Conservation (phyloP, 192 early-diverging fungal genomes). For the Chytriomyces hyalinus region DNA sequence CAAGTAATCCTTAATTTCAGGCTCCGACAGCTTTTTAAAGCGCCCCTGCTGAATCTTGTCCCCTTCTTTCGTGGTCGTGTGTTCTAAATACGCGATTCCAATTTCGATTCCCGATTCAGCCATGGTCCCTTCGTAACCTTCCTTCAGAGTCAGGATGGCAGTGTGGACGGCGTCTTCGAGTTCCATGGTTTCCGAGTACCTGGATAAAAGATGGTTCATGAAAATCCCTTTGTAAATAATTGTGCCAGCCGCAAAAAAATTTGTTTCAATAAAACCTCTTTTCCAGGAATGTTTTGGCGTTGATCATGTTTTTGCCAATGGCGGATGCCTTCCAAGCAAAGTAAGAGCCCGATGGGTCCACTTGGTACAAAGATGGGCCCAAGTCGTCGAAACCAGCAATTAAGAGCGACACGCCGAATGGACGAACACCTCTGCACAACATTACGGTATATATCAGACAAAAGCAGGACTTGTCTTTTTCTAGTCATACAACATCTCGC, state of each 20-base stretch:
- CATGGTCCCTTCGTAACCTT: slow-evolving; percentile 97
- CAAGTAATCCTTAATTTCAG: slow-evolving; percentile 21
- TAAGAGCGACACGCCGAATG: slow-evolving; percentile 98
- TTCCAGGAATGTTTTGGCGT: slow-evolving; percentile 99
- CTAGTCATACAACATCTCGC: slow-evolving; percentile 12
- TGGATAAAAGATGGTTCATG: slow-evolving; percentile 20
- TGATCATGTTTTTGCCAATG: slow-evolving; percentile 99
- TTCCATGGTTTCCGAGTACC: slow-evolving; percentile 90
- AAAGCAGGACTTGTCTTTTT: neutral
- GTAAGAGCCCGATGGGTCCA: slow-evolving; percentile 98
- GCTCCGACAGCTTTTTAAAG: slow-evolving; percentile 81
- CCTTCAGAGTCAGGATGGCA: slow-evolving; percentile 98
- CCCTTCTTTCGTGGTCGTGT: slow-evolving; percentile 60
- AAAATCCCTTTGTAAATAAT: neutral
- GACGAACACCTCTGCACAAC: slow-evolving; percentile 87
- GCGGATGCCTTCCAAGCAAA: slow-evolving; percentile 99
- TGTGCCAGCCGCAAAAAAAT: neutral
- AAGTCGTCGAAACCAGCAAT: slow-evolving; percentile 92
- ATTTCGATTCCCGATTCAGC: slow-evolving; percentile 94
- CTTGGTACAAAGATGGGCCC: slow-evolving; percentile 94
- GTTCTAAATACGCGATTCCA: slow-evolving; percentile 71
- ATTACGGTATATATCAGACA: neutral
- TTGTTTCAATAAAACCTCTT: slow-evolving; percentile 62
- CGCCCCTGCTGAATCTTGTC: slow-evolving; percentile 62
- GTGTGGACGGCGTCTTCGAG: slow-evolving; percentile 98